These are phyloP conservation scores for Zea luxurians DNA, from an alignment of 176 grass and related monocot genomes.

Conservation along the genomic window DNA sequence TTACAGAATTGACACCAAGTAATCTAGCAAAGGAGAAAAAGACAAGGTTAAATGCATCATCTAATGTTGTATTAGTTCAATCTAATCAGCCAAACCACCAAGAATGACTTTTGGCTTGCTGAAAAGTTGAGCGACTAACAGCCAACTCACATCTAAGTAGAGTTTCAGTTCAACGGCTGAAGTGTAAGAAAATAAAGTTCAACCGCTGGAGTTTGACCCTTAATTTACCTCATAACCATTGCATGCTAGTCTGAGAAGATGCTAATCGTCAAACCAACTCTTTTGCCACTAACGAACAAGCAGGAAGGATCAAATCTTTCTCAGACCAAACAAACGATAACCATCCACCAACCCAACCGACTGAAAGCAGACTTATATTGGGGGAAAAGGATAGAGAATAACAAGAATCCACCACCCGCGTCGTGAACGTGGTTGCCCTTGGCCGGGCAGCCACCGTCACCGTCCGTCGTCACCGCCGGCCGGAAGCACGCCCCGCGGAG, in stretches of 20 bases:
- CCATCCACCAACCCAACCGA: constrained; percentile 1
- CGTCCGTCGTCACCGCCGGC: background rate
- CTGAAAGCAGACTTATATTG: background rate
- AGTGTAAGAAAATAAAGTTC: no score
- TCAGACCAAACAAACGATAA: constrained; percentile 35
- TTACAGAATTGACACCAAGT: no score
- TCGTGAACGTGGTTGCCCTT: constrained; percentile 70
- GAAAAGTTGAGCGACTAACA: background rate
- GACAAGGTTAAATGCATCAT: no score
- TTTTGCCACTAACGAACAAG: constrained; percentile 32
- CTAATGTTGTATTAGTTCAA: background rate
- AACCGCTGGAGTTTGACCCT: background rate
- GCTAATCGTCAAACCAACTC: constrained; percentile 5
- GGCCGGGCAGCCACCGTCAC: constrained; percentile 12
- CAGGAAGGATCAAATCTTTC: background rate
- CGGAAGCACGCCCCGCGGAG: constrained; percentile 52
- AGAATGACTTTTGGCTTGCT: background rate
- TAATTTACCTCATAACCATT: background rate
- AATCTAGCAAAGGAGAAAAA: no score
- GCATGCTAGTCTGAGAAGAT: background rate
- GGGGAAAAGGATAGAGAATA: background rate
- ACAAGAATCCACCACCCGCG: constrained; percentile 47
- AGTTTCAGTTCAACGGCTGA: background rate
- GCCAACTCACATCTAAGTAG: background rate
- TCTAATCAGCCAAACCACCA: background rate